These are phyloP conservation scores for Tagetes erecta DNA, from an alignment of 129 eudicot genomes.

Conservation along the genomic window DNA sequence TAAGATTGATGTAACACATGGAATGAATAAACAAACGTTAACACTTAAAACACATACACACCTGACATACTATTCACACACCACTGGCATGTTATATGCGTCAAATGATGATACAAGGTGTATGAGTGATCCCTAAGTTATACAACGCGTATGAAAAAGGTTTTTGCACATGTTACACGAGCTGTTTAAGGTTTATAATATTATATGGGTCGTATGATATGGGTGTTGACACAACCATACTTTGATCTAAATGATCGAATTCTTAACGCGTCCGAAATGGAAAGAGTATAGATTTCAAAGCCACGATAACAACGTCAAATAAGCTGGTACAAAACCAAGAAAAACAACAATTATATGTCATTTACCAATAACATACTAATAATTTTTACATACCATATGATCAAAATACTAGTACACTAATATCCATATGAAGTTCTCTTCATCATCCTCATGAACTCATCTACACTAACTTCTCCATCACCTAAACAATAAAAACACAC, in stretches of 20 bases:
- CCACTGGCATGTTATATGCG: no score
- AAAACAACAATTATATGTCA: neutral
- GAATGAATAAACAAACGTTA: neutral
- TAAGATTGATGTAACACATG: neutral
- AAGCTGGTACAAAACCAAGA: neutral
- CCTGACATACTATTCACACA: no score
- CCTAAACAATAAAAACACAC: constrained; percentile 38
- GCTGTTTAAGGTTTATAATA: no score
- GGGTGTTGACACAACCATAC: no score
- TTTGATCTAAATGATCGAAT: neutral
- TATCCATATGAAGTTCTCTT: constrained; percentile 77
- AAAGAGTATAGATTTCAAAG: neutral
- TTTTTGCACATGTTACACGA: no score
- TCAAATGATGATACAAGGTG: no score
- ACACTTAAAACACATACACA: no score
- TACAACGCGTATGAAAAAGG: no score
- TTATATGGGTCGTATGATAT: no score
- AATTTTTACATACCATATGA: constrained; percentile 14
- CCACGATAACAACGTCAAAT: neutral
- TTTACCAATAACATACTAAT: neutral
- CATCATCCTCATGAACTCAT: constrained; percentile 96
- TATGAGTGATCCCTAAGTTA: no score
- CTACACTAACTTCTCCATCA: constrained; percentile 81
- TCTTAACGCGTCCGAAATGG: neutral
- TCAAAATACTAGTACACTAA: constrained; percentile 24